These are phyloP conservation scores for Annona squamosa DNA, from an alignment of 164 flowering plant species.

Conservation along the genomic window DNA sequence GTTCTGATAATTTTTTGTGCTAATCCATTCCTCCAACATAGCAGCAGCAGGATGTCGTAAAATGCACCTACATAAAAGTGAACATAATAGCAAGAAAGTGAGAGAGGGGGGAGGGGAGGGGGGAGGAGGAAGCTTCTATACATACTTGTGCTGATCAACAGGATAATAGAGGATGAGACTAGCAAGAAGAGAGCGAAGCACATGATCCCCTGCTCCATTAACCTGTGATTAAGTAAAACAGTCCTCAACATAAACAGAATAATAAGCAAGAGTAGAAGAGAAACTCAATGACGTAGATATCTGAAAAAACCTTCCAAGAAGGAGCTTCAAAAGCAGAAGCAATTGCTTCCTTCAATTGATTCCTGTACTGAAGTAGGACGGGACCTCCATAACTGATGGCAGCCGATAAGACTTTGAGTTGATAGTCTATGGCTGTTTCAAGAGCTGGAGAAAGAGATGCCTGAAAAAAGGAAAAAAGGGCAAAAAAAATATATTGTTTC, in stretches of 20 bases:
- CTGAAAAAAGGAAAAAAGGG: conserved; percentile 22
- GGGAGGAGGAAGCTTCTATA: neutral
- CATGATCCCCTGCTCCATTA: conserved; percentile 89
- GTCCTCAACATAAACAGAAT: neutral
- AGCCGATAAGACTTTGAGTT: conserved; percentile 76
- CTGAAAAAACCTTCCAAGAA: conserved; percentile 82
- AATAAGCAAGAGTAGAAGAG: conserved; percentile 1
- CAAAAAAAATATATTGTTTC: neutral
- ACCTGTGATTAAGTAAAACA: conserved; percentile 37
- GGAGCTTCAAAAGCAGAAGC: conserved; percentile 74
- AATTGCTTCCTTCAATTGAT: conserved; percentile 73
- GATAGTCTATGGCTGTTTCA: conserved; percentile 83
- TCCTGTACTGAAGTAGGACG: conserved; percentile 55
- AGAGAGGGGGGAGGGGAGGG: neutral
- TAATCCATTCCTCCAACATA: conserved; percentile 78
- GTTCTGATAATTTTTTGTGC: conserved; percentile 53
- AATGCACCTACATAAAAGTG: conserved; percentile 43
- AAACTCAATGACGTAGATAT: neutral
- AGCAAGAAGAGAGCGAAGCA: conserved; percentile 90
- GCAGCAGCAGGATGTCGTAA: conserved; percentile 52
- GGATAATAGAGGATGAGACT: conserved; percentile 87
- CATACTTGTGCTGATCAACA: conserved; percentile 80
- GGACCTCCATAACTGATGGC: conserved; percentile 90
- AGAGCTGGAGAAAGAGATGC: conserved; percentile 86
- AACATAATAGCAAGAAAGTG: neutral